A percentile compares a stretch with the other conserved stretches of the same genome.
Evolutionary conservation across 192 early-diverging fungal species (phyloP).

Genomic region (Thamnidium elegans): DNA sequence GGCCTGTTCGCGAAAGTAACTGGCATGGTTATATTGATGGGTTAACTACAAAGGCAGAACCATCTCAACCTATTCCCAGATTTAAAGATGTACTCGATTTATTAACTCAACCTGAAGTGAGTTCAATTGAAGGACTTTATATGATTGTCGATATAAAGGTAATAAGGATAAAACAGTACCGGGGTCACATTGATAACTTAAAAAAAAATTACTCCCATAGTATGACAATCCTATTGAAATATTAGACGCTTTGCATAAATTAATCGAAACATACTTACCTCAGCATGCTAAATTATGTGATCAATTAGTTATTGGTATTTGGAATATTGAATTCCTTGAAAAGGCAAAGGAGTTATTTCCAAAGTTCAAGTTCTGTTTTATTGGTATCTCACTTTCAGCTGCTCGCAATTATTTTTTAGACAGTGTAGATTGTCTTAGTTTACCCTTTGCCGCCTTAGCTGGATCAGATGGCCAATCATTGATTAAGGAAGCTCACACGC

Average conservation of each 20-base stretch:
- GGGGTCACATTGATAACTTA: neutral
- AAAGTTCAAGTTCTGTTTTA: slow-evolving; percentile 44
- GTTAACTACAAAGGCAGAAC: slow-evolving; percentile 43
- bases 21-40: slow-evolving; percentile 53
- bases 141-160: slow-evolving; percentile 59
- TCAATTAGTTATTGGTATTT: slow-evolving; percentile 51
- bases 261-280: slow-evolving; percentile 16
- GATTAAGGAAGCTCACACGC: slow-evolving; percentile 47
- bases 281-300: slow-evolving; percentile 8
- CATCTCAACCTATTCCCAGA: slow-evolving; percentile 43
- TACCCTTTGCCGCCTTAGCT: slow-evolving; percentile 40
- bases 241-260: slow-evolving; percentile 22
- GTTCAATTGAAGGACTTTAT: slow-evolving; percentile 38
- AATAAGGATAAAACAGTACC: neutral
- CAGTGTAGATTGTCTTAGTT: slow-evolving; percentile 40
- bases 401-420: slow-evolving; percentile 41
- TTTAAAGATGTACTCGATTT: slow-evolving; percentile 48
- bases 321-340: slow-evolving; percentile 50
- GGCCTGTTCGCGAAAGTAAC: slow-evolving; percentile 32
- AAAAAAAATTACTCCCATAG: slow-evolving; percentile 1
- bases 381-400: slow-evolving; percentile 45
- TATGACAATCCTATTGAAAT: slow-evolving; percentile 37
- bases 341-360: slow-evolving; percentile 42
- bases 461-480: slow-evolving; percentile 41
- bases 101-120: slow-evolving; percentile 38